These are phyloP conservation scores for Penicillium palitans DNA, from an alignment of 2,329 filamentous ascomycete genomes.

Conservation along the genomic window DNA sequence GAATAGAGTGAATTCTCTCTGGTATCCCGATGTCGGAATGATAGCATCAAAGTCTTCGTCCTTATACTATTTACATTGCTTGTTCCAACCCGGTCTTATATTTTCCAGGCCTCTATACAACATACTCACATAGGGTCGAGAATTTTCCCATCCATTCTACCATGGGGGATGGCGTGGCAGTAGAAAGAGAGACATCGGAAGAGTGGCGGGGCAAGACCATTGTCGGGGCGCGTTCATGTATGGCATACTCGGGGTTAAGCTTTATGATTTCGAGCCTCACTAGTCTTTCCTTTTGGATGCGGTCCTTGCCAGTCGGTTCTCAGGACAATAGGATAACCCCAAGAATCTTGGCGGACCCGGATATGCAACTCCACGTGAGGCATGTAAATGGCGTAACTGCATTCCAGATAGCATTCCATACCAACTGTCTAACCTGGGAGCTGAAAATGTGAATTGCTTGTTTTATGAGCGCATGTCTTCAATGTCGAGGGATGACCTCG, in stretches of 20 bases:
- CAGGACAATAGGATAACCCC: neutral
- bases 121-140: neutral
- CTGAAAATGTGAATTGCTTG: constrained; percentile 9
- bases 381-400: constrained; percentile 17
- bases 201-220: neutral
- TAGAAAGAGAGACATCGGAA: neutral
- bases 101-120: neutral
- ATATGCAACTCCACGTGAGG: neutral
- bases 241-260: neutral
- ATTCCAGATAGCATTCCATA: constrained; percentile 14
- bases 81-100: neutral
- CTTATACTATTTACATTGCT: neutral
- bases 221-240: no score
- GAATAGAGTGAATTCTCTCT: neutral
- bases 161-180: neutral
- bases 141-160: neutral
- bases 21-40: neutral
- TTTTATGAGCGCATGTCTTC: neutral
- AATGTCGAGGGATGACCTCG: neutral
- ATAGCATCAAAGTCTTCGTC: neutral
- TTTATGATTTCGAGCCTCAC: neutral
- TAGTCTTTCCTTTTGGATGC: neutral
- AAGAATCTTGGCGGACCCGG: neutral
- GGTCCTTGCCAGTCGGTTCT: neutral
- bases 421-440: neutral